phyloP scores from a whole-genome alignment of 768 basidiomycete species.

The Leccinum olivaceopallidum region DNA sequence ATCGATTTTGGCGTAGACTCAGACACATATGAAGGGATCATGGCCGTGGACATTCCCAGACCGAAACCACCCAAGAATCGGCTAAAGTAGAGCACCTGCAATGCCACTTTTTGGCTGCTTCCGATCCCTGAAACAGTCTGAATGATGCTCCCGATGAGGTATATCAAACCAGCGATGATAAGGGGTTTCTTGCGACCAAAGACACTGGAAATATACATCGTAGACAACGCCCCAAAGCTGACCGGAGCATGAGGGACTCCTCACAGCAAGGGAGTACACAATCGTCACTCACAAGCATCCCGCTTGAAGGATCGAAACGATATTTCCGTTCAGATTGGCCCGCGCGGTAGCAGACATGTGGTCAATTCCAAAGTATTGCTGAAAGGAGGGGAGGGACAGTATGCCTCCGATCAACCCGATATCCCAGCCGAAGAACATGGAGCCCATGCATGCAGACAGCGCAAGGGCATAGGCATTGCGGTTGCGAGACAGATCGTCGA shows the following conservation, averaged over 20 bases:
- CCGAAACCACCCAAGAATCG: slow-evolving; percentile 66
- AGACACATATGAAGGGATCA: slow-evolving; percentile 52
- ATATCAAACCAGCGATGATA: slow-evolving; percentile 45
- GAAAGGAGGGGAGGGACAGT: slow-evolving; percentile 46
- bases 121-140: slow-evolving; percentile 48
- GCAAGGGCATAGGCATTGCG: slow-evolving; percentile 49
- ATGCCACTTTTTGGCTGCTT: slow-evolving; percentile 34
- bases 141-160: slow-evolving; percentile 46
- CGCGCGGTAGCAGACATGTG: slow-evolving; percentile 35
- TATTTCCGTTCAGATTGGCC: slow-evolving; percentile 48
- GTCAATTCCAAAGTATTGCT: slow-evolving; percentile 48
- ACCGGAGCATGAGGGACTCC: neutral
- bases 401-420: slow-evolving; percentile 52
- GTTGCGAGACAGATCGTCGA: slow-evolving; percentile 32
- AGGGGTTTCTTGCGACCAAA: slow-evolving; percentile 50
- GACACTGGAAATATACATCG: slow-evolving; percentile 39
- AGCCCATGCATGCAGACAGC: slow-evolving; percentile 46
- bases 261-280: neutral
- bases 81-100: slow-evolving; percentile 45
- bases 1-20: slow-evolving; percentile 50
- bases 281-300: slow-evolving; percentile 45
- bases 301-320: slow-evolving; percentile 51
- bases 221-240: slow-evolving; percentile 46
- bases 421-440: slow-evolving; percentile 54
- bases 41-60: slow-evolving; percentile 52